These are phyloP conservation scores for Saturnispora sanitii DNA, from an alignment of 805 yeast species.

Conservation along the genomic window DNA sequence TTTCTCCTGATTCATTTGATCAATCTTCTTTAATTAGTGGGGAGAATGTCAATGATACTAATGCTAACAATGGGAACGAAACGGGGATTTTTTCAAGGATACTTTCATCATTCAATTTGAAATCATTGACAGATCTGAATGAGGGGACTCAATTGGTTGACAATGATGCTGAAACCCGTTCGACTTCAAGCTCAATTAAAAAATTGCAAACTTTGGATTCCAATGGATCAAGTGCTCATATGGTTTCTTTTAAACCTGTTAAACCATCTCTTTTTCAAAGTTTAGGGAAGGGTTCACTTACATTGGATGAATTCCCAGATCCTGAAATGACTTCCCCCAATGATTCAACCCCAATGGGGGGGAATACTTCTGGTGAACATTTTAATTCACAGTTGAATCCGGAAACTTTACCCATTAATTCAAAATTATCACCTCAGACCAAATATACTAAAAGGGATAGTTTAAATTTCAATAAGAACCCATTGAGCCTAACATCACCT, in stretches of 20 bases:
- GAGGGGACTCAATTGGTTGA: no score
- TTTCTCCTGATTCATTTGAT: no score
- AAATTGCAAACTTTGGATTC: slow-evolving; percentile 7
- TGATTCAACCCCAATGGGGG: neutral
- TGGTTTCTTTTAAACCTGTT: slow-evolving; percentile 38
- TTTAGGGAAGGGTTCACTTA: slow-evolving; percentile 39
- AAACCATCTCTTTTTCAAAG: slow-evolving; percentile 38
- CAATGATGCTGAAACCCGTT: neutral
- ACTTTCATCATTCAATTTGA: slow-evolving; percentile 22
- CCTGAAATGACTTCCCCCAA: neutral
- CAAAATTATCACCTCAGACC: neutral
- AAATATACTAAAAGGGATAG: neutral
- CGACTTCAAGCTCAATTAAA: no score
- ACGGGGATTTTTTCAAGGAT: slow-evolving; percentile 22
- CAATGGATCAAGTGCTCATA: slow-evolving; percentile 4
- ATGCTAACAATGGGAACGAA: neutral
- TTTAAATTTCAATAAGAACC: neutral
- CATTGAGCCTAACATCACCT: neutral
- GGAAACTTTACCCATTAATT: no score
- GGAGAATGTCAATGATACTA: neutral
- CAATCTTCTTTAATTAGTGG: neutral
- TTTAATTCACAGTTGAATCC: no score
- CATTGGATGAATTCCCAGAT: slow-evolving; percentile 26
- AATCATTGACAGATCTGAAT: slow-evolving; percentile 16
- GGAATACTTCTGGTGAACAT: no score